Evolutionary conservation across 768 basidiomycete genomes (phyloP).

Genomic region (Hysterangium stoloniferum): DNA sequence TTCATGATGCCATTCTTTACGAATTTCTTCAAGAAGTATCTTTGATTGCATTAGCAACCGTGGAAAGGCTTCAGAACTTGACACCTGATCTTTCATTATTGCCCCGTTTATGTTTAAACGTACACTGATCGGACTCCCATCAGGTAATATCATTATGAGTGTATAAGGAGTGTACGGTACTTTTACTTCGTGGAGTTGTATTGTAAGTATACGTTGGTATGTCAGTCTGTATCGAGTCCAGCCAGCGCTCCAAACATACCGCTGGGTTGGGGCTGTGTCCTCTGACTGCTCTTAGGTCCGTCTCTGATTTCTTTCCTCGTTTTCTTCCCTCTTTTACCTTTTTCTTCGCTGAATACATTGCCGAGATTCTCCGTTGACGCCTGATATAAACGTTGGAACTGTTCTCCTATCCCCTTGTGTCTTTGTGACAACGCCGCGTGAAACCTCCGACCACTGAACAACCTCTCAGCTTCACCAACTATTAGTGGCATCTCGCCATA

Average conservation of each 20-base stretch:
- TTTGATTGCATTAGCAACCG: not conserved
- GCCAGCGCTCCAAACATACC: slow-evolving; percentile 13
- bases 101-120: not conserved
- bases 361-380: slow-evolving; percentile 41
- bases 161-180: not conserved
- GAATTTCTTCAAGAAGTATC: slow-evolving; percentile 14
- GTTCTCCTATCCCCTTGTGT: slow-evolving; percentile 14
- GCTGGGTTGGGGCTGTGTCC: slow-evolving; percentile 21
- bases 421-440: slow-evolving; percentile 41
- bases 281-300: not conserved
- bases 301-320: slow-evolving; percentile 2
- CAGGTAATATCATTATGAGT: not conserved
- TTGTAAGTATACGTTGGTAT: not conserved
- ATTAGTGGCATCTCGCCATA: not conserved
- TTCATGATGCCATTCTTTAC: slow-evolving; percentile 9
- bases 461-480: slow-evolving; percentile 23
- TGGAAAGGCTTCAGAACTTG: slow-evolving; percentile 10
- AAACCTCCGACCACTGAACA: slow-evolving; percentile 53
- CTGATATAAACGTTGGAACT: slow-evolving; percentile 32
- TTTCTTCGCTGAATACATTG: slow-evolving; percentile 41
- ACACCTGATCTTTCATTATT: slow-evolving; percentile 4
- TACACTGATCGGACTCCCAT: not conserved
- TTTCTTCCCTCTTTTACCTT: slow-evolving; percentile 31
- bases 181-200: not conserved
- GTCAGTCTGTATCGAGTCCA: slow-evolving; percentile 8